Conservation (phyloP, 2,329 filamentous ascomycete genomes). For the Aspergillus phoenicis region DNA sequence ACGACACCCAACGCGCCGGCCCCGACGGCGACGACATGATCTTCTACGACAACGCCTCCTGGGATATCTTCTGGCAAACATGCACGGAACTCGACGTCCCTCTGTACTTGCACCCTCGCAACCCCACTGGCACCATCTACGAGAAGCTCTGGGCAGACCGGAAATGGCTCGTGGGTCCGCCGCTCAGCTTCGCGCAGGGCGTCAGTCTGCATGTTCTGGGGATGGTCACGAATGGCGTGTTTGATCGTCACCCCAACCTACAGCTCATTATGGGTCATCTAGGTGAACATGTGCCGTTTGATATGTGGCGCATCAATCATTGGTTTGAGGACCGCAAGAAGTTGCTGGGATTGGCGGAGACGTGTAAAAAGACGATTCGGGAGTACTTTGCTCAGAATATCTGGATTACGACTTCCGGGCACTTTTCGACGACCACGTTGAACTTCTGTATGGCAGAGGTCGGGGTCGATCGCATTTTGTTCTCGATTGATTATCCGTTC, state of each 20-base stretch:
- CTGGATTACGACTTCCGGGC: conserved; percentile 47
- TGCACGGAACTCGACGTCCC: conserved; percentile 63
- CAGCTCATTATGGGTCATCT: conserved; percentile 54
- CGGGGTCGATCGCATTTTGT: conserved; percentile 43
- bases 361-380: conserved; percentile 50
- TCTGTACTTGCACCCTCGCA: conserved; percentile 65
- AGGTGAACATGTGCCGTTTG: conserved; percentile 55
- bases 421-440: conserved; percentile 45
- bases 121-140: conserved; percentile 59
- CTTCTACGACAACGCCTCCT: conserved; percentile 65
- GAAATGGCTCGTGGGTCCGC: conserved; percentile 63
- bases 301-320: conserved; percentile 52
- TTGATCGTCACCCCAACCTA: conserved; percentile 51
- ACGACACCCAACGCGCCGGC: conserved; percentile 63
- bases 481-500: conserved; percentile 47
- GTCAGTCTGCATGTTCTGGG: conserved; percentile 61
- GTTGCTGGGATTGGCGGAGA: conserved; percentile 37
- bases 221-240: conserved; percentile 54
- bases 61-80: conserved; percentile 61
- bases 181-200: conserved; percentile 61
- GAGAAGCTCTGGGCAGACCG: conserved; percentile 62
- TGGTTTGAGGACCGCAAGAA: conserved; percentile 47
- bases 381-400: conserved; percentile 47
- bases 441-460: conserved; percentile 46
- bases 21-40: conserved; percentile 62